Evolutionary conservation across 1,284 basidiomycete species (phyloP).

Genomic region (Anthracocystis setariae): DNA sequence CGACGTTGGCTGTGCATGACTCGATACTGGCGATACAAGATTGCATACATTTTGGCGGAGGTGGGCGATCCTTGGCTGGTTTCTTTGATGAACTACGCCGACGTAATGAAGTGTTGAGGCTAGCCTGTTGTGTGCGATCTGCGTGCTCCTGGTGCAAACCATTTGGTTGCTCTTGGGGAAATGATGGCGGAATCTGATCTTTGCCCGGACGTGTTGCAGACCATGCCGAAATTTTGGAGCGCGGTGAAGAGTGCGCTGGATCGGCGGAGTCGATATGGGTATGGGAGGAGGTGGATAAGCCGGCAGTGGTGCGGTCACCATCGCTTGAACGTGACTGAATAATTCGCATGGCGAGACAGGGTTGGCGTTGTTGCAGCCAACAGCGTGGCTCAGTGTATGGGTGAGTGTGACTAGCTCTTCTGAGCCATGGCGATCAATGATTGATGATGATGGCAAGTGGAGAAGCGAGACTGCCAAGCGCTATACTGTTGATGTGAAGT

Average conservation of each 20-base stretch:
- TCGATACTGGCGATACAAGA: slow-evolving; percentile 42
- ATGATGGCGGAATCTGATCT: background rate
- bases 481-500: no score
- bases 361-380: background rate
- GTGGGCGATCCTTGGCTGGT: slow-evolving; percentile 13
- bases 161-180: background rate
- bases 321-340: slow-evolving; percentile 9
- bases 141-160: background rate
- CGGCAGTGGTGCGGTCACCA: slow-evolving; percentile 24
- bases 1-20: slow-evolving; percentile 35
- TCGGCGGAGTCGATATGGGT: slow-evolving; percentile 30
- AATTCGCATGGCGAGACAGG: slow-evolving; percentile 9
- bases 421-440: no score
- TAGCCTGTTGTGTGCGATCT: background rate
- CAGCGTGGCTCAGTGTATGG: background rate
- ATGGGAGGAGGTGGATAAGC: slow-evolving; percentile 30
- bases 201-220: slow-evolving; percentile 1
- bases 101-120: background rate
- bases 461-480: no score
- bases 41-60: slow-evolving; percentile 50
- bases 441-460: no score
- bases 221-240: slow-evolving; percentile 13
- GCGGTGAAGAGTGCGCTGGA: slow-evolving; percentile 10
- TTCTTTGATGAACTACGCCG: background rate
- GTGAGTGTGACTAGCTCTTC: background rate